A percentile compares a stretch with the other conserved stretches of the same genome.
These are phyloP conservation scores for Glebionis coronaria DNA, from an alignment of 129 eudicot species.

Conservation along the genomic window DNA sequence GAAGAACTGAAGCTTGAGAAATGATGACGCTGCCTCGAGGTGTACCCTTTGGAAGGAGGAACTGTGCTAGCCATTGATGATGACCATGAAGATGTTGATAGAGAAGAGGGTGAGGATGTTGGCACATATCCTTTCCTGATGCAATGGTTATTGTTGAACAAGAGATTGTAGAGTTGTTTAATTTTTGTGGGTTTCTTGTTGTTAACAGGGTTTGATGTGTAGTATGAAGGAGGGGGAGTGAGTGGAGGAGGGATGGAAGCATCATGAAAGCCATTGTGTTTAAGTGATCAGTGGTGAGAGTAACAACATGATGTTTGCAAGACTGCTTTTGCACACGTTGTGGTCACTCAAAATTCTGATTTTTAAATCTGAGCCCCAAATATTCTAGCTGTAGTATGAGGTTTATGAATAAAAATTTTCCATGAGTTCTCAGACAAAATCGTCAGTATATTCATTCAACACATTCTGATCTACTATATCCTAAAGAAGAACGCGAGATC, in stretches of 20 bases:
- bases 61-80: slow-evolving; percentile 20
- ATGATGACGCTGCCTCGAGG: slow-evolving; percentile 38
- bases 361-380: too few species aligned
- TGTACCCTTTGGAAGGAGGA: slow-evolving; percentile 20
- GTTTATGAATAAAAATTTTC: too few species aligned
- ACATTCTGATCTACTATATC: too few species aligned
- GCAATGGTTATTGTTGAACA: slow-evolving; percentile 29
- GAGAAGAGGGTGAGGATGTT: slow-evolving; percentile 29
- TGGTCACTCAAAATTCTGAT: too few species aligned
- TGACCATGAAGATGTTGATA: slow-evolving; percentile 39
- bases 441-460: too few species aligned
- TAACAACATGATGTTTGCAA: too few species aligned
- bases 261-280: slow-evolving; percentile 42
- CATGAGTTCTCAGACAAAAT: too few species aligned
- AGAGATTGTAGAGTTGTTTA: slow-evolving; percentile 29
- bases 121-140: slow-evolving; percentile 35
- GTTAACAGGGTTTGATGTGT: slow-evolving; percentile 19
- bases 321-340: too few species aligned
- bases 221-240: slow-evolving; percentile 65
- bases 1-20: slow-evolving; percentile 51
- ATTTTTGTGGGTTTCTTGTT: slow-evolving; percentile 22
- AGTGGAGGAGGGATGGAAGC: slow-evolving; percentile 69
- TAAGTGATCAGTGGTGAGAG: too few species aligned
- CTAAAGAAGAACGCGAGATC: too few species aligned
- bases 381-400: too few species aligned